A percentile compares a stretch with the other conserved stretches of the same genome.
Conservation (phyloP, 2,329 filamentous ascomycete species). For the Neofusicoccum parvum region DNA sequence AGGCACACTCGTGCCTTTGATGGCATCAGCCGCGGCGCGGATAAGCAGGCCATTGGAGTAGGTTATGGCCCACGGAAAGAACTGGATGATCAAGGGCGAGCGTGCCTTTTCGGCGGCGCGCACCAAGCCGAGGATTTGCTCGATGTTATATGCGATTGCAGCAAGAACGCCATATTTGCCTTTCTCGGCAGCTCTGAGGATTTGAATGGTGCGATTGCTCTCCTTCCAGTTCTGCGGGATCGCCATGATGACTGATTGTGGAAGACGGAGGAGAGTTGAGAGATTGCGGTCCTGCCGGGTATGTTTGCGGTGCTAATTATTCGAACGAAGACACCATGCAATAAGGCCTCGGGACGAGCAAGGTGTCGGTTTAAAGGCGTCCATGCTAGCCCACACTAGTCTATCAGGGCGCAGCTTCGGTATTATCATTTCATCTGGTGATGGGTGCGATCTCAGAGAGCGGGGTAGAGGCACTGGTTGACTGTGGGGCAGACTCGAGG, state of each 20-base stretch:
- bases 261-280: neutral
- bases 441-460: neutral
- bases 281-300: neutral
- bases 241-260: neutral
- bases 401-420: neutral
- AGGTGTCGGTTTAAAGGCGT: neutral
- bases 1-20: conserved; percentile 44
- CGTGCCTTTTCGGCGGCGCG: conserved; percentile 37
- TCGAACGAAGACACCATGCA: too few relatives aligned
- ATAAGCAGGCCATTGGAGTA: conserved; percentile 59
- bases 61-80: conserved; percentile 66
- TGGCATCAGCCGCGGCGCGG: conserved; percentile 49
- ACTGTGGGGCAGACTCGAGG: neutral
- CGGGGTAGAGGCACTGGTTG: neutral
- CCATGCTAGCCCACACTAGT: neutral
- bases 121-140: conserved; percentile 38
- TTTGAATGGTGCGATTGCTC: conserved; percentile 40
- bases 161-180: conserved; percentile 62
- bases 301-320: neutral
- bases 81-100: conserved; percentile 39
- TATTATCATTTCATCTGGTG: neutral
- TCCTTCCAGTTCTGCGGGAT: neutral
- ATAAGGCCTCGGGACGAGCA: neutral
- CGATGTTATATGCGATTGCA: conserved; percentile 41
- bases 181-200: conserved; percentile 58